These are phyloP conservation scores for Aspergillus fijiensis DNA, from an alignment of 2,329 filamentous ascomycete genomes.

Conservation along the genomic window DNA sequence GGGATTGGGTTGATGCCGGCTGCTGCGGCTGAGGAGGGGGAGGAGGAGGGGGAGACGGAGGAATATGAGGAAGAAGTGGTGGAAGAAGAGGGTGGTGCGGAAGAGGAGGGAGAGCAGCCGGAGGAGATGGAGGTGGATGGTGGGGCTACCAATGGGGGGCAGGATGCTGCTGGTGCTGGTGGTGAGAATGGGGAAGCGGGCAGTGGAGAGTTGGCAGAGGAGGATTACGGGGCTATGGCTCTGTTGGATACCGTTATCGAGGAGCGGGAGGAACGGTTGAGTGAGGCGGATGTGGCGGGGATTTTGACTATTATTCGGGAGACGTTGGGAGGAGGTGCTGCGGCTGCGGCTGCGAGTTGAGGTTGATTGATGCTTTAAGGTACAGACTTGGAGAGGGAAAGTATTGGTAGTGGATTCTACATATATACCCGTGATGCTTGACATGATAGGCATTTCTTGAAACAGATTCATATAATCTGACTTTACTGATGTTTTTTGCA, in stretches of 20 bases:
- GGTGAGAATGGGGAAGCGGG: slow-evolving; percentile 16
- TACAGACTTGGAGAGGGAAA: not conserved
- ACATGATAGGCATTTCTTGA: not conserved
- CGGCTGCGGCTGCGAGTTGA: not conserved
- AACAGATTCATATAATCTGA: no score
- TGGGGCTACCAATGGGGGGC: slow-evolving; percentile 3
- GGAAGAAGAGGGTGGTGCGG: slow-evolving; percentile 7
- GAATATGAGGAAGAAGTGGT: slow-evolving; percentile 19
- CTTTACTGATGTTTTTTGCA: no score
- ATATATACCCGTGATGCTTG: not conserved
- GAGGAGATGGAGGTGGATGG: slow-evolving; percentile 13
- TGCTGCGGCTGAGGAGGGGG: slow-evolving; percentile 16
- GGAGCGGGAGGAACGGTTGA: slow-evolving; percentile 43
- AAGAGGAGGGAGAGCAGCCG: slow-evolving; percentile 10
- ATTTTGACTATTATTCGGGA: slow-evolving; percentile 40
- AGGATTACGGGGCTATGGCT: slow-evolving; percentile 36
- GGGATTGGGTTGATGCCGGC: slow-evolving; percentile 37
- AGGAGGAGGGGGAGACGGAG: slow-evolving; percentile 9
- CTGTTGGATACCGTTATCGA: slow-evolving; percentile 45
- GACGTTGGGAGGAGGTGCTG: slow-evolving; percentile 23
- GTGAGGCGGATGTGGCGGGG: slow-evolving; percentile 36
- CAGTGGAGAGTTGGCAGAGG: slow-evolving; percentile 18
- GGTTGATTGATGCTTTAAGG: not conserved
- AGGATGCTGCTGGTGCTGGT: slow-evolving; percentile 16
- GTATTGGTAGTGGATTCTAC: not conserved